These are phyloP conservation scores for Ganoderma multipileum DNA, from an alignment of 1,284 basidiomycete species.

Conservation along the genomic window DNA sequence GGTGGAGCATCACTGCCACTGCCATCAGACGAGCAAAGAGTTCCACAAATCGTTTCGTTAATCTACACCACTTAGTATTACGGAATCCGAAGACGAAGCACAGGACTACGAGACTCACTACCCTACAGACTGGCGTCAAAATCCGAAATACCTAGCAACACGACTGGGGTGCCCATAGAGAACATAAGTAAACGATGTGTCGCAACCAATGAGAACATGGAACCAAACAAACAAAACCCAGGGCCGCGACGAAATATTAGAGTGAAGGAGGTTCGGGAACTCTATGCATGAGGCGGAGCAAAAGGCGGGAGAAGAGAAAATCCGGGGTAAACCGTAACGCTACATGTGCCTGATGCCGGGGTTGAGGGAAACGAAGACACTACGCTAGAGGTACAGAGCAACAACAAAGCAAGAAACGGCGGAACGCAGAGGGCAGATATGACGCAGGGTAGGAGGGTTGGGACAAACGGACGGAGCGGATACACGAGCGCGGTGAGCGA, in stretches of 20 bases:
- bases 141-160: not conserved
- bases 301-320: not conserved
- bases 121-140: not conserved
- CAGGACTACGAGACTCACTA: not conserved
- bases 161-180: not conserved
- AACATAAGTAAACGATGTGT: not conserved
- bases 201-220: constrained; percentile 3
- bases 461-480: not conserved
- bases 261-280: not conserved
- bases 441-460: not conserved
- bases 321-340: not conserved
- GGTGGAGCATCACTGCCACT: too few species aligned
- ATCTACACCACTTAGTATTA: not conserved
- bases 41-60: not conserved
- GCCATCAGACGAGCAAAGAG: not conserved
- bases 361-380: not conserved
- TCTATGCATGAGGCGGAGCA: constrained; percentile 1
- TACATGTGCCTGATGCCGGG: constrained; percentile 6
- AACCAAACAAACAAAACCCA: constrained; percentile 2
- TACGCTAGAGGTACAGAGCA: not conserved
- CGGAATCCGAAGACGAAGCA: not conserved
- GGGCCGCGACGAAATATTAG: not conserved
- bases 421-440: not conserved
- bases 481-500: not conserved
- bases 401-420: not conserved